Evolutionary conservation across 2,329 filamentous ascomycete genomes (phyloP), one percentile per base, ranked within the genome.

Genomic region (Ascochyta rabiei): DNA sequence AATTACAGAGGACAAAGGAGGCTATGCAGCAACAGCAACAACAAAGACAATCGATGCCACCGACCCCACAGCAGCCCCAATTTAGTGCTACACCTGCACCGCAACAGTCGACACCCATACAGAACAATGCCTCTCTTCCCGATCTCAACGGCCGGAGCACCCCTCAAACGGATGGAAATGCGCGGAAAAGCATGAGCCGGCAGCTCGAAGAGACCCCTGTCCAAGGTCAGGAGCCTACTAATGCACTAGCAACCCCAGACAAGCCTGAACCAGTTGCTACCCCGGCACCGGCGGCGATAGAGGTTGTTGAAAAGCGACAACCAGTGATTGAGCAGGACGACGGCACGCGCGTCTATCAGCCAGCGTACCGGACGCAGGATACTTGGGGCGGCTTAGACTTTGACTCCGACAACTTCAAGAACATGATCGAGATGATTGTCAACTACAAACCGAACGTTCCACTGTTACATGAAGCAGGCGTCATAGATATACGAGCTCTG

Each of bases 401-500:
- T 84, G 56, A 65, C 39, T 67, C 66, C 23, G 59, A 69, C 83
- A 1, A 87, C 73, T 92, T 92, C 8, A 91, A 91, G 0, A 82
- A 93, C 54, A 84, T 90, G 54, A 78, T 93, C 12, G 88, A 89
- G 5, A 80, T 83, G 30, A 81, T 96, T 33, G 79, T 86, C 44
- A 81, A 82, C 39, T 81, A 86, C 66, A 90, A 87, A 67, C 91
- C 93, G 0, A 88, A 90, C 52, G 82, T 92, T 33, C 93, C 95
- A 0, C 79, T 81, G 2, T 81, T 92, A 16, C 79, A 83, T 19
- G 93, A 98, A 65, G 82, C 98, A 47, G 95, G 93, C 8, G 84
- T 91, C 18, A 90, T 98, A 60, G 93, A 99, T 69, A 88, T 98
- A 24, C 89, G 93, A 62, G 92, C 93, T 18, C 81, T 99, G 35